Base-by-base conservation (phyloP, 805 yeast species). In the Pichia ethanolica region DNA sequence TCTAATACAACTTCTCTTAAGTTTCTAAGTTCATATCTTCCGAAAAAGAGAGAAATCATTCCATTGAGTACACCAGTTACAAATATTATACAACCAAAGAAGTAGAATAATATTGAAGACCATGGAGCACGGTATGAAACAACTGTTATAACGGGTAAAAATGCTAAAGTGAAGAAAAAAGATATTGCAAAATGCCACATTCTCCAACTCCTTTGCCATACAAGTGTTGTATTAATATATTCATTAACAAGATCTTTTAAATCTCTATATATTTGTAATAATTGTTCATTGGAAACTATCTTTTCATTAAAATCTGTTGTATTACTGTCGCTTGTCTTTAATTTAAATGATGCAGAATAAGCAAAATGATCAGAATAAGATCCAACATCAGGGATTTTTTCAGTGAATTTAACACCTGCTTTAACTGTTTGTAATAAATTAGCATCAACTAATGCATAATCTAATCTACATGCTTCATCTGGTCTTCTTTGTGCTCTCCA, bases 331-430 rank as follows among this genome's bases (percentile, higher is more conserved):
- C 13, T 38, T 8, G 20, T 26, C 5, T 27, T 42, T 26, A 36
- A 42, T 44, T 69, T 62, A 39, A 79, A 57, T 1, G 71, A 66
- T 39, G 79, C 73, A 1, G 74, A 58, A 58, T 84, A 86, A 0
- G 91, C 99, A 72, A 93, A 93, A 70, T 93, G 99, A 62, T 93
- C 99, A 0, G 97, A 88, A 53, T 78, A 83, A 5, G 95, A 85
- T 30, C 95, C 89, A 1, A 86, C 71, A 1, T 69, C 73, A 0
- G 86, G 83, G 8, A 87, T 68, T 26, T 64, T 60, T 42, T 87
- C 96, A 1, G 89, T 82, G 60, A 93, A 90, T 32, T 73, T 74
- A 2, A 89, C 97, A 7, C 72, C 65, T 0, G 95, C 89, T n/a
- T 71, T 72, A 1, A 75, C 51, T 0, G 89, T 83, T 2, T 57